Base-by-base conservation (phyloP, 805 yeast genomes). In the Saccharomyces kudriavzevii region DNA sequence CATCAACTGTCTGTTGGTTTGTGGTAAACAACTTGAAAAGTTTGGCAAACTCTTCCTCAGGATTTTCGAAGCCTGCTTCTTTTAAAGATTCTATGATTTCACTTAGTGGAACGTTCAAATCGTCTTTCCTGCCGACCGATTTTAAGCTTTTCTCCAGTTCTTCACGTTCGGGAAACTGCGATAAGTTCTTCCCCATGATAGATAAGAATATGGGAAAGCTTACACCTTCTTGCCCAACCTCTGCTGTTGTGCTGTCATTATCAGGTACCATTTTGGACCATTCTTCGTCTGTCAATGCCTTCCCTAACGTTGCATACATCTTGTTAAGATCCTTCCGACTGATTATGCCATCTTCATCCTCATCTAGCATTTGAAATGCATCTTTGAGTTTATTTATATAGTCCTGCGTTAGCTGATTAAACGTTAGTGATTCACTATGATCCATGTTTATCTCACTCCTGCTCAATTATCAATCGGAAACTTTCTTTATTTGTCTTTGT, bases 321-420 rank as follows among this genome's bases (percentile, higher is more conserved):
- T 77, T 74, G 40, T 70, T 72, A 52, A 91, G 62, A 67, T 87
- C 94, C 0, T 73, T 66, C 29, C 68, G 63, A 0, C 85, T 72
- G 46, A 87, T 81, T 4, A 68, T 64, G 1, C 89, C 89, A 62
- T 90, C 95, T 26, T 85, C 82, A 56, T 91, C 92, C 40, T 85
- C 85, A 64, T 91, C 97, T 6, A 91, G 80, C 60, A 88, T 68
- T 28, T 87, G 82, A 67, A 90, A 91, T 1, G 94, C 83, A 59
- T 87, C 86, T 53, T 87, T 77, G 53, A 87, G 74, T 58, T 79
- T 84, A 14, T 80, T 73, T 26, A 88, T 81, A 62, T 87, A 89
- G 31, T 77, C 82, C 52, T 80, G 77, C 4, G 84, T 76, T 20
- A 89, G 77, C 55, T 73, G 74, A 48, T 70, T 68, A 56, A 72